Percentiles rank a stretch among this genome's conserved stretches.
These are phyloP conservation scores for Diaporthe batatas DNA, from an alignment of 2,329 filamentous ascomycete genomes.

Conservation along the genomic window DNA sequence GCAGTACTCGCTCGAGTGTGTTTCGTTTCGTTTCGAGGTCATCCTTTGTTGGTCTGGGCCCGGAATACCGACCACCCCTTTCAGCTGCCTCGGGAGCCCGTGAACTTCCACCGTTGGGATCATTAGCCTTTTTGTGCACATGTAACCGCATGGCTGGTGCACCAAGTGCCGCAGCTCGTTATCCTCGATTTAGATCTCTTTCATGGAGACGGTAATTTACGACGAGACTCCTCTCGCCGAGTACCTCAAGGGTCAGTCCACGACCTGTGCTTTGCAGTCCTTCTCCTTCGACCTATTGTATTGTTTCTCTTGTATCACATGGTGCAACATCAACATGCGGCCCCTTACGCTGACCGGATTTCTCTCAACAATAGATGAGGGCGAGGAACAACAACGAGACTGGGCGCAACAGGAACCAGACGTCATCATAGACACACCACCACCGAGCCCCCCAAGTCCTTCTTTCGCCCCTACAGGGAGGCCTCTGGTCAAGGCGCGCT, in stretches of 20 bases:
- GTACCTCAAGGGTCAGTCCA: constrained; percentile 83
- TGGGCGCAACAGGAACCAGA: constrained; percentile 60
- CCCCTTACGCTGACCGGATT: constrained; percentile 43
- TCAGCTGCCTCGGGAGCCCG: constrained; percentile 29
- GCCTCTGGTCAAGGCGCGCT: constrained; percentile 66
- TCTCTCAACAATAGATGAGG: constrained; percentile 58
- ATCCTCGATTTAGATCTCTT: constrained; percentile 37
- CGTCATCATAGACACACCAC: constrained; percentile 58
- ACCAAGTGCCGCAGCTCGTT: constrained; percentile 32
- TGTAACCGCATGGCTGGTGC: constrained; percentile 37
- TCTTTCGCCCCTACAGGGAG: constrained; percentile 70
- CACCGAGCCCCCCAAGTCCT: constrained; percentile 59
- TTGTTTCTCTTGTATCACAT: constrained; percentile 15
- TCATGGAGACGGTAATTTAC: constrained; percentile 90
- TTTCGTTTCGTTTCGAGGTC: constrained; percentile 32
- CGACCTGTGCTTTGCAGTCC: constrained; percentile 21
- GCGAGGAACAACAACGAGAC: constrained; percentile 61
- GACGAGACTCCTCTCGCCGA: constrained; percentile 89
- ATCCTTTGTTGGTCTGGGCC: constrained; percentile 32
- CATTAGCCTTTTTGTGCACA: constrained; percentile 38
- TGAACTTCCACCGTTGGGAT: constrained; percentile 17
- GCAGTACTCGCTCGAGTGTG: neutral
- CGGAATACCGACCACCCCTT: constrained; percentile 20
- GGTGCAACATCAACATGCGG: constrained; percentile 37
- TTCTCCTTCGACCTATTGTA: constrained; percentile 27